phyloP scores from a whole-genome alignment of 73 alveolate genomes.

The Blepharisma japonicum region DNA sequence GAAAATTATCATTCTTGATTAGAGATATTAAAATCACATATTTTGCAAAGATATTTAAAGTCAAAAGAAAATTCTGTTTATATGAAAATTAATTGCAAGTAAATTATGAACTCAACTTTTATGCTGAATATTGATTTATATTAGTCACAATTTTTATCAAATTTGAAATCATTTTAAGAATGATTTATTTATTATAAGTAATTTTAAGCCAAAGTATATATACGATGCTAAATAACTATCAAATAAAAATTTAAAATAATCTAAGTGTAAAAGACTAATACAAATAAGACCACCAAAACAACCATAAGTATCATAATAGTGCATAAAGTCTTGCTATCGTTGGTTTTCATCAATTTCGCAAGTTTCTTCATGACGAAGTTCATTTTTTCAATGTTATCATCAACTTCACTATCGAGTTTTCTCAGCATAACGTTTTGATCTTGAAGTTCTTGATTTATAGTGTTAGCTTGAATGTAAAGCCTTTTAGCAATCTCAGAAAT shows the following conservation, averaged over 20 bases:
- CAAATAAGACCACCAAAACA: conserved; percentile 27
- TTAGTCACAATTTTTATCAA: too few species aligned
- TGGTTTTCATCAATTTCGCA: conserved; percentile 37
- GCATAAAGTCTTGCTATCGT: conserved; percentile 38
- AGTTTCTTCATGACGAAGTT: conserved; percentile 42
- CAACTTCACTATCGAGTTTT: conserved; percentile 36
- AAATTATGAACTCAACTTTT: too few species aligned
- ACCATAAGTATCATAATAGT: conserved; percentile 37
- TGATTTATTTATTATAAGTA: too few species aligned
- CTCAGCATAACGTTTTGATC: conserved; percentile 31
- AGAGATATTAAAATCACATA: too few species aligned
- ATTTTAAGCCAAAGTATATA: too few species aligned
- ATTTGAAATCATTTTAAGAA: too few species aligned
- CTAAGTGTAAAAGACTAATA: conserved; percentile 29
- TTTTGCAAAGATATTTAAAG: too few species aligned
- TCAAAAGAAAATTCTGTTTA: too few species aligned
- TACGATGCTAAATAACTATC: too few species aligned
- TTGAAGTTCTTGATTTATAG: conserved; percentile 32
- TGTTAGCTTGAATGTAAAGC: conserved; percentile 42
- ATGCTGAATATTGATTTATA: too few species aligned
- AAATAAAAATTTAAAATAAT: not conserved
- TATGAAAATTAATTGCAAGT: too few species aligned
- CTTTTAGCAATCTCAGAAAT: conserved; percentile 39
- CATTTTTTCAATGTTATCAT: conserved; percentile 40
- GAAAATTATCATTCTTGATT: too few species aligned